Percentiles rank a stretch among this genome's conserved stretches.
Conservation (phyloP, 208 protist genomes). For the Sergeia podlipaevii region DNA sequence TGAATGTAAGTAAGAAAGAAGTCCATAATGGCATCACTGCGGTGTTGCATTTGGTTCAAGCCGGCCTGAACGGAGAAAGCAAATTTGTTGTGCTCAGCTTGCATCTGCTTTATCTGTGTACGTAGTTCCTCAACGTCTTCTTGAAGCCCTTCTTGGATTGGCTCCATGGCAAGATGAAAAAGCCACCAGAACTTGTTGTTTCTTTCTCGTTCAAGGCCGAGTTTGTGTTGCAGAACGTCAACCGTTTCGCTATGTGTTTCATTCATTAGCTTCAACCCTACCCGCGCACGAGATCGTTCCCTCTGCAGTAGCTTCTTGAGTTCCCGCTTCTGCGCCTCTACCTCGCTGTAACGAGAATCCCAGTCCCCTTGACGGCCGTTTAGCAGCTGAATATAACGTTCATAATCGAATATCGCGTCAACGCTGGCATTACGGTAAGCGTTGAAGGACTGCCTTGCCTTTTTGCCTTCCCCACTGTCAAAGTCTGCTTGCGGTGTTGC, state of each 20-base stretch:
- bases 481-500: not conserved
- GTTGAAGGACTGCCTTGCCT: not conserved
- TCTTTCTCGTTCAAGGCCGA: conserved; percentile 15
- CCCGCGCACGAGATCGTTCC: conserved; percentile 8
- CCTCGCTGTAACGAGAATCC: conserved; percentile 3
- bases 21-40: conserved; percentile 37
- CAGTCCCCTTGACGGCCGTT: conserved; percentile 16
- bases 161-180: conserved; percentile 28
- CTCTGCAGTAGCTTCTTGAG: conserved; percentile 14
- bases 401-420: conserved; percentile 83
- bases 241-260: conserved; percentile 16
- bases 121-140: conserved; percentile 19
- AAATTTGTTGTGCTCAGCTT: conserved; percentile 23
- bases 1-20: conserved; percentile 25
- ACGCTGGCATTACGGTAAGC: conserved; percentile 21
- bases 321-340: conserved; percentile 4
- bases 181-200: conserved; percentile 19
- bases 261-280: conserved; percentile 7
- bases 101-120: conserved; percentile 15
- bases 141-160: conserved; percentile 17
- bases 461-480: not conserved
- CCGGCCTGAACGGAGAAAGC: conserved; percentile 18
- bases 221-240: conserved; percentile 3
- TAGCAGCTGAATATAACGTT: conserved; percentile 22
- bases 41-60: conserved; percentile 20